These are phyloP conservation scores for Vitis hybrid DNA, from an alignment of 177 flowering plant species.

Conservation along the genomic window DNA sequence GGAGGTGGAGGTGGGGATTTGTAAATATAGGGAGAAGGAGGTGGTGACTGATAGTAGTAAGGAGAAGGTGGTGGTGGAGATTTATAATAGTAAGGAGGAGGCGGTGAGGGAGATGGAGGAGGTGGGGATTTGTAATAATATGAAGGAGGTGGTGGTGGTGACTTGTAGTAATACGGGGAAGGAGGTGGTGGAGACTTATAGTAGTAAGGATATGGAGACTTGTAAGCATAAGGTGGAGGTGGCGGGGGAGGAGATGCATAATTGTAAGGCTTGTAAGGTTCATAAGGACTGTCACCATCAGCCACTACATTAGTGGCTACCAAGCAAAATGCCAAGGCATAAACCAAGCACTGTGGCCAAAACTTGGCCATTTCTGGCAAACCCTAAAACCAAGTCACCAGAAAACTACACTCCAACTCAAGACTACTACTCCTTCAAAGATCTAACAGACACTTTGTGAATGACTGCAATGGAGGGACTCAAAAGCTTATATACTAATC, in stretches of 20 bases:
- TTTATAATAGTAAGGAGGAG: conserved; percentile 31
- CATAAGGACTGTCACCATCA: not conserved
- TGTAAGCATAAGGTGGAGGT: not conserved
- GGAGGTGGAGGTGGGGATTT: conserved; percentile 1
- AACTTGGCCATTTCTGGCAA: conserved; percentile 7
- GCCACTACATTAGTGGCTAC: conserved; percentile 2
- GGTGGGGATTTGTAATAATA: conserved; percentile 24
- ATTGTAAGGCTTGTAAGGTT: not conserved
- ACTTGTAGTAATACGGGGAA: too few relatives aligned
- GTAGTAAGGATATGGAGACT: not conserved
- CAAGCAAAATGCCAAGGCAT: conserved; percentile 5
- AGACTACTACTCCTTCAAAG: not conserved
- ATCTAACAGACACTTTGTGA: not conserved
- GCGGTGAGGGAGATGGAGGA: conserved; percentile 29
- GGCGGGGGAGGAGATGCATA: conserved; percentile 5
- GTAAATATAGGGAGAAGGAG: not conserved
- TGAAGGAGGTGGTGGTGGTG: conserved; percentile 3
- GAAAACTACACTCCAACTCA: not conserved
- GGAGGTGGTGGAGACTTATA: too few relatives aligned
- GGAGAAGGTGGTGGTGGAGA: conserved; percentile 28
- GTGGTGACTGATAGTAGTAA: too few relatives aligned
- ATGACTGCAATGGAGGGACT: too few relatives aligned
- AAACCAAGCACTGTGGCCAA: not conserved
- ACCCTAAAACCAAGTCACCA: not conserved
- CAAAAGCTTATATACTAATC: too few relatives aligned